Conservation (phyloP, 1,139 yeast species). For the Yamadazyma triangularis region DNA sequence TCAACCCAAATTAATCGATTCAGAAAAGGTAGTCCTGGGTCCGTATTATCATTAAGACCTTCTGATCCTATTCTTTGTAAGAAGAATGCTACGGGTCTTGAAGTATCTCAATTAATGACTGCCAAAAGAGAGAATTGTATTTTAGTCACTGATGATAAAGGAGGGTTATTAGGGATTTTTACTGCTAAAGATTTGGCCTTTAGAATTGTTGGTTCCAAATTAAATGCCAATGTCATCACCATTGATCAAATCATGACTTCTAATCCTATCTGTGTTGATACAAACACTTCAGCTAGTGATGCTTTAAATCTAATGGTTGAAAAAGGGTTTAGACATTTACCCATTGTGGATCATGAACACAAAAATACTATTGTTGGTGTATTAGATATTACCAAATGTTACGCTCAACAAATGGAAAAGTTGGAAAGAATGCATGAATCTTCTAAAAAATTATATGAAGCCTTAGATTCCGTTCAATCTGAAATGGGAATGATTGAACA, state of each 20-base stretch:
- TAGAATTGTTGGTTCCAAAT: conserved; percentile 65
- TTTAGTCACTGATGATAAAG: conserved; percentile 48
- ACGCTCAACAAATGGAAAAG: conserved; percentile 87
- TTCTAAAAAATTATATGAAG: conserved; percentile 74
- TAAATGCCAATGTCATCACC: conserved; percentile 58
- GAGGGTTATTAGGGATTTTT: conserved; percentile 63
- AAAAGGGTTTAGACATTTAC: conserved; percentile 79
- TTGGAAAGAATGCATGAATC: conserved; percentile 76
- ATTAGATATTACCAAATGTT: conserved; percentile 82
- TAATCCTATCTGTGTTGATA: conserved; percentile 72
- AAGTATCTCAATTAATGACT: conserved; percentile 86
- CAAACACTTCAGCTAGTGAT: conserved; percentile 72
- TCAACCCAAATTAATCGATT: conserved; percentile 23
- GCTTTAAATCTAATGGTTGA: conserved; percentile 81
- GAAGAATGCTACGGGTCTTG: conserved; percentile 62
- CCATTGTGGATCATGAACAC: conserved; percentile 70
- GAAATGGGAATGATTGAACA: conserved; percentile 65
- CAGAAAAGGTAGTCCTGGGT: conserved; percentile 56
- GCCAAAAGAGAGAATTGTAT: conserved; percentile 81
- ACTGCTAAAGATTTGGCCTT: conserved; percentile 81
- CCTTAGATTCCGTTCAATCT: conserved; percentile 72
- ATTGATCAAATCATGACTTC: conserved; percentile 85
- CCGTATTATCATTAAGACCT: conserved; percentile 73
- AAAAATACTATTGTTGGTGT: conserved; percentile 64
- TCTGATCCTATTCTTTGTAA: conserved; percentile 73